Conservation (phyloP, 2,329 filamentous ascomycete genomes). For the Cercospora beticola region DNA sequence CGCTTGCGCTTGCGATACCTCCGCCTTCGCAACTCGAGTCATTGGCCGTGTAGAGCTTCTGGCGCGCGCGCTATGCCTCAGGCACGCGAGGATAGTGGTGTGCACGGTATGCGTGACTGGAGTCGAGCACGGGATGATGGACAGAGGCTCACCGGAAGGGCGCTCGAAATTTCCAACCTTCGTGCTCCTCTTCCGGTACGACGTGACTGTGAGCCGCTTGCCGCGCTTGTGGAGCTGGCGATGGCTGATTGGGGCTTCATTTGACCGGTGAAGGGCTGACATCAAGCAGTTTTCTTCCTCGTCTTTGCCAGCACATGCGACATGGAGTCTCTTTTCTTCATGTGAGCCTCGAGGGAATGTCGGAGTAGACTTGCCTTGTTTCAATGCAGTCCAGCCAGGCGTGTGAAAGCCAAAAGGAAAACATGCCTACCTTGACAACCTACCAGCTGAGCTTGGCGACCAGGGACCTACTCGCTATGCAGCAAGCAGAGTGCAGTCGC, state of each 20-base stretch:
- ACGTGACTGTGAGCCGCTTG: conserved; percentile 13
- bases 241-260: conserved; percentile 10
- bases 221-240: conserved; percentile 9
- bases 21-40: conserved; percentile 2
- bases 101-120: conserved; percentile 13
- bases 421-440: background rate
- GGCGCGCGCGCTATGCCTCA: conserved; percentile 7
- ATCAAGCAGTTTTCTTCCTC: background rate
- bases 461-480: background rate
- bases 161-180: conserved; percentile 9
- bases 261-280: conserved; percentile 9
- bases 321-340: background rate
- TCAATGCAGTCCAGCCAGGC: background rate
- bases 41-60: background rate
- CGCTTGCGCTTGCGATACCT: conserved; percentile 14
- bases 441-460: background rate
- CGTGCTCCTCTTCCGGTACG: conserved; percentile 7
- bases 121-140: conserved; percentile 20
- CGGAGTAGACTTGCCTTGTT: background rate
- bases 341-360: background rate
- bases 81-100: conserved; percentile 2
- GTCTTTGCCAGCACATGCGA: background rate
- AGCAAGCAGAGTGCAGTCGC: background rate
- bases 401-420: background rate
- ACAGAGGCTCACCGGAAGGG: background rate